Evolutionary conservation across 169 alveolate species (phyloP), one percentile per base, ranked within the genome.

Genomic region (Plasmodium gonderi): DNA sequence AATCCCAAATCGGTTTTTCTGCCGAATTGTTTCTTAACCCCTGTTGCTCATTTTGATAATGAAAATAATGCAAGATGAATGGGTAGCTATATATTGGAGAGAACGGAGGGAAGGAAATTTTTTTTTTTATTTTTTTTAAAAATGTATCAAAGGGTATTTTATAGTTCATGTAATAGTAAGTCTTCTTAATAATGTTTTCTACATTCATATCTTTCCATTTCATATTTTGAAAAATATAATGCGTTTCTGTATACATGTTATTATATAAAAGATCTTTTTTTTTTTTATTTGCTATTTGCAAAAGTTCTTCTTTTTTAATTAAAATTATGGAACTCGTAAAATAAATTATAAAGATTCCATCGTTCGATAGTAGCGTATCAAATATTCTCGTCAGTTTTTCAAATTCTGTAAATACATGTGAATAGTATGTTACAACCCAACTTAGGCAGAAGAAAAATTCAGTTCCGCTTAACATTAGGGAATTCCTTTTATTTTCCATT

Each of bases 51-150:
- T 65, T 23, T 67, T 87, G 38, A 76, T 87, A 87, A 38, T 87
- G 45, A 65, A 75, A 87, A 79, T 76, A 64, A 67, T 87, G 89
- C 23, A 87, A 33, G 68, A 87, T 87, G 45, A 87, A 87, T 8
- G 93, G 93, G 33, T 40, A 76, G 79, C 93, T 87, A 60, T 87
- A 87, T 7, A 87, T 87, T 14, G 93, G 93, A 67, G 93, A 87
- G 47, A 87, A 87, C 1, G 93, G 93, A 11, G 93, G 93, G 14
- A 87, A 87, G 33, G 93, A 75, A 4, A 87, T 87, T 40, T 76
- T 44, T 67, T 87, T 51, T 60, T 47, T 87, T 36, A 87, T 87
- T 42, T 87, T 77, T 31, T 87, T 79, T 79, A 87, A 60, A 75
- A 87, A 87, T 8, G 33, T 75, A 14, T 87, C 80, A 77, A 75